Base-by-base conservation (phyloP, 371 early-diverging fungal species). In the Nematocida displodere region DNA sequence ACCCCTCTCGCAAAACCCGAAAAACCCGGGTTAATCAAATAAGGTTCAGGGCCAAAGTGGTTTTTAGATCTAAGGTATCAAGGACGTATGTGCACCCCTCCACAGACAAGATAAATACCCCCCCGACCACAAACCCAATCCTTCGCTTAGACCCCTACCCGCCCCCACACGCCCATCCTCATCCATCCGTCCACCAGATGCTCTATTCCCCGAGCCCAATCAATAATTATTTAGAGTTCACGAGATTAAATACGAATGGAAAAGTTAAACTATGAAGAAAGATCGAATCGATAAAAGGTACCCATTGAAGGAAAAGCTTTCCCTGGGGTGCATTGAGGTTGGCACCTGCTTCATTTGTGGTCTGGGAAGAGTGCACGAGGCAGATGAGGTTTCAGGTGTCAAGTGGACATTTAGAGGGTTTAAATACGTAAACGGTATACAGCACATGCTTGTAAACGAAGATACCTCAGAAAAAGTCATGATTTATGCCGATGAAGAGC, bases 371-470 rank as follows among this genome's bases (percentile, higher is more conserved):
- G 24, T 61, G 20, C 31, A 24, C n/a, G 52, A 62, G 34, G 33
- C n/a, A 24, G 50, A 62, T 13, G 24, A 31, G 42, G 75, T 71
- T 71, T 71, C 75, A 62, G 48, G 36, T 71, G 75, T 62, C 75
- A 71, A 71, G 33, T 40, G 11, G 4, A 20, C 11, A 4, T 71
- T 71, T n/a, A 48, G 17, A 29, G 75, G 75, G 29, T 61, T 61
- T 61, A 71, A 71, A 49, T 71, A 61, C 37, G 22, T 71, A 22
- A 42, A 47, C 2, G 75, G 59, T 7, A 50, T 5, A 47, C n/a
- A 71, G 31, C 52, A 52, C 33, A 71, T 71, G 75, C 2, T 71
- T 17, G 28, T 58, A 15, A 15, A 24, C 3, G 28, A 71, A 17
- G 22, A 46, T 15, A 44, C 62, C 11, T 1, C 15, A n/a, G 34